Percentiles rank a stretch among this genome's conserved stretches.
phyloP scores from a whole-genome alignment of 495 filamentous ascomycete species.

The Cercophora newfieldiana region DNA sequence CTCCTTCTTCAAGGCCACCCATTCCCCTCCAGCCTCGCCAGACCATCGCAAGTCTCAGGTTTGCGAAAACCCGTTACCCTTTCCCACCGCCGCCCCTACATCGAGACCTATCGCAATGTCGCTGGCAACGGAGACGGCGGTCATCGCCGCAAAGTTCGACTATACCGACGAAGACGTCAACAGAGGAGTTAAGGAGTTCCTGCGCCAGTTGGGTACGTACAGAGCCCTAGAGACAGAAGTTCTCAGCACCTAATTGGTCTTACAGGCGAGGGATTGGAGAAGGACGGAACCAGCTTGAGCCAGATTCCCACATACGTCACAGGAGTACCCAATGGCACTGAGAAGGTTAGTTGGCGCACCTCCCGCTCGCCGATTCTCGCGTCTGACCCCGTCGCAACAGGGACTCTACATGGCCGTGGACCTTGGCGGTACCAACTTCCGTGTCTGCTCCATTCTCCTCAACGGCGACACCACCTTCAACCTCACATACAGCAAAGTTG shows the following conservation, averaged over 20 bases:
- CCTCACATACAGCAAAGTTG: conserved; percentile 86
- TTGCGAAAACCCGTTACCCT: conserved; percentile 50
- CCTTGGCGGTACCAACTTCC: conserved; percentile 95
- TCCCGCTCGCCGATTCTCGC: background rate
- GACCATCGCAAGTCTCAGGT: conserved; percentile 26
- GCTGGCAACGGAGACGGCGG: conserved; percentile 71
- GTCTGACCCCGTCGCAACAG: conserved; percentile 41
- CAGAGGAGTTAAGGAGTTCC: conserved; percentile 78
- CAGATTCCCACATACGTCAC: conserved; percentile 98
- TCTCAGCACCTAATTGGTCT: background rate
- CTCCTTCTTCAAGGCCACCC: conserved; percentile 36
- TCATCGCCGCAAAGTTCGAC: conserved; percentile 82
- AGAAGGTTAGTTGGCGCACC: conserved; percentile 61
- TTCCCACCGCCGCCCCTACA: conserved; percentile 46
- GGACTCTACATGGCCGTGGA: conserved; percentile 96
- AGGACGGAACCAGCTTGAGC: conserved; percentile 76
- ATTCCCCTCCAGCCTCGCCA: conserved; percentile 40
- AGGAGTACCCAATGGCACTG: conserved; percentile 92
- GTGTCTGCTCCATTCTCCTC: conserved; percentile 90
- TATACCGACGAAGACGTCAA: conserved; percentile 77
- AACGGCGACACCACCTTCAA: conserved; percentile 92
- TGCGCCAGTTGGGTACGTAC: conserved; percentile 73
- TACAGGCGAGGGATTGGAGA: conserved; percentile 74
- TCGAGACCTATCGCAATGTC: conserved; percentile 54
- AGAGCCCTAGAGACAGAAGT: background rate